Evolutionary conservation across 2,329 filamentous ascomycete genomes (phyloP).

Genomic region (Pseudogymnoascus sp.): DNA sequence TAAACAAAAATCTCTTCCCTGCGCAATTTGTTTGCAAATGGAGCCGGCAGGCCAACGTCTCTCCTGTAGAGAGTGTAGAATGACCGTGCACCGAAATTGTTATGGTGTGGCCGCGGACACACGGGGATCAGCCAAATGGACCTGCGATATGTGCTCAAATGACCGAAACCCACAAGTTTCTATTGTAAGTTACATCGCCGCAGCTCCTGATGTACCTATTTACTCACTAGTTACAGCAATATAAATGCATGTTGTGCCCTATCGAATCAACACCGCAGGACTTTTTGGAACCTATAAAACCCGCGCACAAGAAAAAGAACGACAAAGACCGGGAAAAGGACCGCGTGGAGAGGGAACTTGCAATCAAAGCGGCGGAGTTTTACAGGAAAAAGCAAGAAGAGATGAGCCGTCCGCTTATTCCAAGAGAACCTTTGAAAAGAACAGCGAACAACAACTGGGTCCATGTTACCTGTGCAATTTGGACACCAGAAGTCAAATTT

Average conservation of each 20-base stretch:
- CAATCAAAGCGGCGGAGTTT: constrained; percentile 67
- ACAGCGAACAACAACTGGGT: constrained; percentile 98
- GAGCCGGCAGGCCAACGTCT: constrained; percentile 64
- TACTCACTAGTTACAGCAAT: constrained; percentile 47
- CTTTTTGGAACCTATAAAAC: constrained; percentile 72
- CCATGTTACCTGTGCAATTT: constrained; percentile 86
- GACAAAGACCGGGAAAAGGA: constrained; percentile 90
- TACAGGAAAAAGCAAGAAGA: constrained; percentile 79
- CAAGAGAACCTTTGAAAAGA: constrained; percentile 83
- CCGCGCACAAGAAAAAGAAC: constrained; percentile 77
- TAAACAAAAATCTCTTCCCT: constrained; percentile 44
- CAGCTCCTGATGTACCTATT: constrained; percentile 18
- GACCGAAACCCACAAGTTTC: constrained; percentile 88
- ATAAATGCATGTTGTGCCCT: constrained; percentile 88
- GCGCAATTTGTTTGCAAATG: constrained; percentile 70
- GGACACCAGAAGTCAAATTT: constrained; percentile 88
- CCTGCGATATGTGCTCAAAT: constrained; percentile 91
- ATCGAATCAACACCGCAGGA: constrained; percentile 74
- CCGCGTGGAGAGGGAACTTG: constrained; percentile 72
- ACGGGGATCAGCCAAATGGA: constrained; percentile 70
- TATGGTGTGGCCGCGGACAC: constrained; percentile 71
- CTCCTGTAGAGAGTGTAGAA: constrained; percentile 75
- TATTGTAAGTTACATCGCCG: constrained; percentile 50
- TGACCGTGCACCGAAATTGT: constrained; percentile 86
- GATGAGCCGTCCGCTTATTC: constrained; percentile 70